These are phyloP conservation scores for Saturnispora zaruensis DNA, from an alignment of 805 yeast genomes.

Conservation along the genomic window DNA sequence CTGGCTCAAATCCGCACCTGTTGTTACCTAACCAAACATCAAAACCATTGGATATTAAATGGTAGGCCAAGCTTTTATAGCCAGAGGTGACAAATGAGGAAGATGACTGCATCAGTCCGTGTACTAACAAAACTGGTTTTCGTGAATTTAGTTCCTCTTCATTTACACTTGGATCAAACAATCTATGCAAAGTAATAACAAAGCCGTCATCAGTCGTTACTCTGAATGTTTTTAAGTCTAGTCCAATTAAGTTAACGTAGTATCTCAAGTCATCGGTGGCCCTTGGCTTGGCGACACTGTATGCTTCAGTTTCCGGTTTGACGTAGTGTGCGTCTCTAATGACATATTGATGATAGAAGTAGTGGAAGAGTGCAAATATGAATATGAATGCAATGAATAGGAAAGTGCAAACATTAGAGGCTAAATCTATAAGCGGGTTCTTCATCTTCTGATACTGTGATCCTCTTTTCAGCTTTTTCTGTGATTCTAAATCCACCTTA, in stretches of 20 bases:
- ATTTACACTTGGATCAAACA: constrained; percentile 38
- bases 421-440: neutral
- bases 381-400: constrained; percentile 10
- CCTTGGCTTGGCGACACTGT: neutral
- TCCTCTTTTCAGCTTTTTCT: neutral
- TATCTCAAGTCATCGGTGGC: constrained; percentile 42
- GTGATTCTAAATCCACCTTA: constrained; percentile 5
- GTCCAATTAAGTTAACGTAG: constrained; percentile 55
- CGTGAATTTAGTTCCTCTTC: neutral
- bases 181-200: constrained; percentile 53
- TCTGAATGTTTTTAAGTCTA: constrained; percentile 49
- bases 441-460: neutral
- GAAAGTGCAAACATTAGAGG: constrained; percentile 8
- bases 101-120: constrained; percentile 81
- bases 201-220: constrained; percentile 77
- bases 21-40: constrained; percentile 93
- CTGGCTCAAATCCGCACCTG: constrained; percentile 75
- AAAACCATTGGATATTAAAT: constrained; percentile 42
- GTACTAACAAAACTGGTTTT: constrained; percentile 66
- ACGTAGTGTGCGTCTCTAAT: neutral
- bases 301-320: neutral
- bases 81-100: constrained; percentile 87
- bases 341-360: constrained; percentile 3
- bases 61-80: constrained; percentile 61
- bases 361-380: constrained; percentile 3